Evolutionary conservation across 106 monocot species (phyloP).

Genomic region (Acanthochlamys bracteata): DNA sequence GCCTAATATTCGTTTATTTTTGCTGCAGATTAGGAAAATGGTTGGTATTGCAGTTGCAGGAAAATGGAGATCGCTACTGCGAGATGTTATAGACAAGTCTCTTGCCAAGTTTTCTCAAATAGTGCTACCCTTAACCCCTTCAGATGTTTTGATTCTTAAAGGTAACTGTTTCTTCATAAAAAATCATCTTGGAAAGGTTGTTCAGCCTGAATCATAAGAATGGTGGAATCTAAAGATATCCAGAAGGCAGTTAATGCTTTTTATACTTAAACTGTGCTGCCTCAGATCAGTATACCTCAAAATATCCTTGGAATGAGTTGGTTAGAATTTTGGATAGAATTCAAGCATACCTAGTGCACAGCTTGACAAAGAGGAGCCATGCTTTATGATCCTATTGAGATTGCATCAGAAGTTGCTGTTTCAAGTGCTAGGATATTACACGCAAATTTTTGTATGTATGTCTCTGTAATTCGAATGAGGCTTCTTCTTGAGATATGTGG

Average conservation of each 20-base stretch:
- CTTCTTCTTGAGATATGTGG: not conserved
- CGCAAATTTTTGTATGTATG: not conserved
- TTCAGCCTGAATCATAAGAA: constrained; percentile 44
- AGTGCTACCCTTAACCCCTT: constrained; percentile 76
- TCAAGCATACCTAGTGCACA: constrained; percentile 52
- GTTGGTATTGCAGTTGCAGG: constrained; percentile 89
- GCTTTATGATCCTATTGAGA: not conserved
- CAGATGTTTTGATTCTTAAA: constrained; percentile 66
- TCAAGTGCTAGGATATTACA: constrained; percentile 4
- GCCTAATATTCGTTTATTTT: not conserved
- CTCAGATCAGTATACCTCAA: constrained; percentile 58
- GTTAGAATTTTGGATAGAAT: constrained; percentile 49
- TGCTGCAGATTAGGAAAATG: constrained; percentile 84
- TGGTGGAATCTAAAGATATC: constrained; percentile 62
- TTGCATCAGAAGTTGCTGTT: not conserved
- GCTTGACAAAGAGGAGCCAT: constrained; percentile 18
- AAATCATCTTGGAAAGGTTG: constrained; percentile 32
- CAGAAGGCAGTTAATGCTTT: constrained; percentile 46
- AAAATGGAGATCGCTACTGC: constrained; percentile 64
- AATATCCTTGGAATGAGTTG: constrained; percentile 76
- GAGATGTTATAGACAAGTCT: constrained; percentile 59
- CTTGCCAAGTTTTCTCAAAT: constrained; percentile 76
- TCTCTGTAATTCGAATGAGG: not conserved
- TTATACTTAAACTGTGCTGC: constrained; percentile 43
- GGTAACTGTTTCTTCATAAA: constrained; percentile 41